Percentiles rank a stretch among this genome's conserved stretches.
Conservation (phyloP, 768 basidiomycete genomes). For the Leccinum boreale region DNA sequence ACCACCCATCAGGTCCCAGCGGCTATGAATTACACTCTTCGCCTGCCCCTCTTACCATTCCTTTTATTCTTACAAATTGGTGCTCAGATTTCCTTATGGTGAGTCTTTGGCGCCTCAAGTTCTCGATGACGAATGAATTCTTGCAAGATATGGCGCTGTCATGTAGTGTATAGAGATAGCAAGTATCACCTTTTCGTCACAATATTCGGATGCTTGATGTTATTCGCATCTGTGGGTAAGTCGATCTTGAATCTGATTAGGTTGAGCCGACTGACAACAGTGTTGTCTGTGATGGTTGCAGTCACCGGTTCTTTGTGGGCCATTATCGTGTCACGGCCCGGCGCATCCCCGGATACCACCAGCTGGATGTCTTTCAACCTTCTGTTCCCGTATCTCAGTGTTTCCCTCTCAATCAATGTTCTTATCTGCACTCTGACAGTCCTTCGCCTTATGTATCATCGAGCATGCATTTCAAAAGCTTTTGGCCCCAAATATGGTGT, state of each 20-base stretch:
- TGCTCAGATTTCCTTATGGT: slow-evolving; percentile 31
- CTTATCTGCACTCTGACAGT: slow-evolving; percentile 31
- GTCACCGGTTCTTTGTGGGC: slow-evolving; percentile 31
- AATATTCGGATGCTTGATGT: slow-evolving; percentile 16
- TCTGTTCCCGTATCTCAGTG: slow-evolving; percentile 29
- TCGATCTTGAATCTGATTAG: too few species aligned
- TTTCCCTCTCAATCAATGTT: slow-evolving; percentile 35
- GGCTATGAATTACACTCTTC: slow-evolving; percentile 22
- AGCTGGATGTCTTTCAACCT: slow-evolving; percentile 34
- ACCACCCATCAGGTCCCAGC: slow-evolving; percentile 19
- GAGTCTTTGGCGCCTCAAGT: background rate
- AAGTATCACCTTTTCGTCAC: slow-evolving; percentile 14
- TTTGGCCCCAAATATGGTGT: slow-evolving; percentile 25
- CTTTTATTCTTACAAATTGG: slow-evolving; percentile 32
- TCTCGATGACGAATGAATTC: background rate
- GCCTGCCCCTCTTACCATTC: slow-evolving; percentile 22
- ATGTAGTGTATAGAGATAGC: slow-evolving; percentile 31
- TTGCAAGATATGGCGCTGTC: slow-evolving; percentile 31
- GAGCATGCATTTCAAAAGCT: slow-evolving; percentile 20
- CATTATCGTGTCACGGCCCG: too few species aligned
- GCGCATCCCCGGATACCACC: too few species aligned
- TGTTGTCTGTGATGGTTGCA: background rate
- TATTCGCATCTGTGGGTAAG: too few species aligned
- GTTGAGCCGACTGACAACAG: background rate
- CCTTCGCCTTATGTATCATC: slow-evolving; percentile 30